phyloP scores from a whole-genome alignment of 805 yeast genomes.

The Sugiyamaella mastotermitis region DNA sequence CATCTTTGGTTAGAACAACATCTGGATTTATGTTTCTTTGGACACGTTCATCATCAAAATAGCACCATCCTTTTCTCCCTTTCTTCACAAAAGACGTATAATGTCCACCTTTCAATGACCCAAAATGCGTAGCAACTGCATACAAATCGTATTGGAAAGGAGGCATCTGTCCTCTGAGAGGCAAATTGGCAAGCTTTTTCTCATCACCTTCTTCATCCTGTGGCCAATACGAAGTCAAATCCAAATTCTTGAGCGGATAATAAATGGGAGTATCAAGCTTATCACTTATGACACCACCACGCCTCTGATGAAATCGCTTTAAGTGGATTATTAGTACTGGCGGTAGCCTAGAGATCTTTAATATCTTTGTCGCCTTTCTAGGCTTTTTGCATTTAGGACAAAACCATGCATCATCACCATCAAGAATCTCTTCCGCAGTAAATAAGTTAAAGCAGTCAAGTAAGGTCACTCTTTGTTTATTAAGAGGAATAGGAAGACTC shows the following conservation, averaged over 20 bases:
- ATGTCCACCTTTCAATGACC: constrained; percentile 80
- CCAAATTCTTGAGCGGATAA: constrained; percentile 58
- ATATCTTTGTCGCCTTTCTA: constrained; percentile 59
- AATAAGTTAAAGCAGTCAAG: constrained; percentile 72
- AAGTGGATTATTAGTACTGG: constrained; percentile 73
- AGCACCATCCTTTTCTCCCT: constrained; percentile 65
- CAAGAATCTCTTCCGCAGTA: constrained; percentile 65
- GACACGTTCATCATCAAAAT: constrained; percentile 76
- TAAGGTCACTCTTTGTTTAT: constrained; percentile 34
- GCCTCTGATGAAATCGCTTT: constrained; percentile 58
- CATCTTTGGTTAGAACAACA: constrained; percentile 63
- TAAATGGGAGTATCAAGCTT: constrained; percentile 61
- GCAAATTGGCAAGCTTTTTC: constrained; percentile 43
- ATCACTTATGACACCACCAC: constrained; percentile 27
- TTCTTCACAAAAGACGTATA: constrained; percentile 78
- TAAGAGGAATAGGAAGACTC: constrained; percentile 70
- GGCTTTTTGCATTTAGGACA: constrained; percentile 70
- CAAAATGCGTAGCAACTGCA: constrained; percentile 81
- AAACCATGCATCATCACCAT: constrained; percentile 75
- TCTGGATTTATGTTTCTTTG: constrained; percentile 42
- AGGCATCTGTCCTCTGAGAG: constrained; percentile 63
- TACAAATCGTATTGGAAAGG: constrained; percentile 74
- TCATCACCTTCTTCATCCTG: constrained; percentile 37
- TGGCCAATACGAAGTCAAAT: constrained; percentile 73
- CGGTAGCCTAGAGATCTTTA: constrained; percentile 74